Conservation (phyloP, 1,284 basidiomycete species). For the Boletus semigastroideus region DNA sequence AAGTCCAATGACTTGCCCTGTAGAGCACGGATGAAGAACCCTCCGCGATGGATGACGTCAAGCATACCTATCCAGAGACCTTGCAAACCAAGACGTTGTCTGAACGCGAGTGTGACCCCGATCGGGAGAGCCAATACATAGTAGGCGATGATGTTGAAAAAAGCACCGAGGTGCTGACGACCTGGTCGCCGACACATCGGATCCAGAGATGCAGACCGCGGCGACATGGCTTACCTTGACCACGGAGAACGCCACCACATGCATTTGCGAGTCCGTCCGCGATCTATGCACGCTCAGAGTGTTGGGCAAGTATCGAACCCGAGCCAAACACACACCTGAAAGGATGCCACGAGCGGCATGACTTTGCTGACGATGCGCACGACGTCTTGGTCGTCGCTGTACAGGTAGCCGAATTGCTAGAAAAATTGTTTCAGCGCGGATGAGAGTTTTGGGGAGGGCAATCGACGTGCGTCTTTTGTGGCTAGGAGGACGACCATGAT, state of each 20-base stretch:
- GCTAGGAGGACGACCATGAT: constrained; percentile 63
- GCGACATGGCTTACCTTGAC: constrained; percentile 49
- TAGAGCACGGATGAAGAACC: background rate
- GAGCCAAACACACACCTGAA: constrained; percentile 53
- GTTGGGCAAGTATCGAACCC: background rate
- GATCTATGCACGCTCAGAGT: constrained; percentile 34
- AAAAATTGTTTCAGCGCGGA: background rate
- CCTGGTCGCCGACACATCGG: constrained; percentile 38
- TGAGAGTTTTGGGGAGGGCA: background rate
- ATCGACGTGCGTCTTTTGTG: constrained; percentile 49
- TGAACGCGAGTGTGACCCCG: constrained; percentile 69
- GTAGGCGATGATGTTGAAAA: constrained; percentile 76
- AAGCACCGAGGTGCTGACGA: constrained; percentile 70
- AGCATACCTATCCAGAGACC: constrained; percentile 67
- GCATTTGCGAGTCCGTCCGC: constrained; percentile 74
- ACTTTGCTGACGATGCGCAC: constrained; percentile 63
- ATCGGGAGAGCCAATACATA: constrained; percentile 72
- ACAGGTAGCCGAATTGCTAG: constrained; percentile 59
- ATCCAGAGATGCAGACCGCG: background rate
- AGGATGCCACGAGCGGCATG: constrained; percentile 78
- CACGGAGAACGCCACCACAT: constrained; percentile 69
- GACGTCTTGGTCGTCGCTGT: constrained; percentile 65
- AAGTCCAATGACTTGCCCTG: constrained; percentile 71
- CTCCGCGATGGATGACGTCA: background rate
- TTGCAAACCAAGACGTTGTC: constrained; percentile 50